Conservation (phyloP, 306 rosid species). For the Psophocarpus tetragonolobus region DNA sequence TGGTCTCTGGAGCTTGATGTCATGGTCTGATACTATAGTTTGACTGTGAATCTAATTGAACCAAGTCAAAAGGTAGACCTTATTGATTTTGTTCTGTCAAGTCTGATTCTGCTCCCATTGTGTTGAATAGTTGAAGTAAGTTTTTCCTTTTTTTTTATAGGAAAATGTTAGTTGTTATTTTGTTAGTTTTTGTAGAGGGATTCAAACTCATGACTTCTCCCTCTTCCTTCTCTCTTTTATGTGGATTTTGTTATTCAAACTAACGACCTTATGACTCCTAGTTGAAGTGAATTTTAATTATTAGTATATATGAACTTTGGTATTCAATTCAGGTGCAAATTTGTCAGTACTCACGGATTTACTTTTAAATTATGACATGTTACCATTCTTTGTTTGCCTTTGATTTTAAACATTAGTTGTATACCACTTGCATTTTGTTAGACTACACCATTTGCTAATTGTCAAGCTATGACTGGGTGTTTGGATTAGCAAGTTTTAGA, state of each 20-base stretch:
- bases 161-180: too few species aligned
- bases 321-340: conserved; percentile 19
- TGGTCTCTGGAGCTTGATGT: conserved; percentile 25
- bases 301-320: conserved; percentile 25
- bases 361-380: conserved; percentile 15
- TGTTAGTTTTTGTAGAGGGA: too few species aligned
- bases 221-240: too few species aligned
- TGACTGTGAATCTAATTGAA: conserved; percentile 16
- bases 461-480: neutral
- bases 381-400: neutral
- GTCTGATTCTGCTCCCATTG: conserved; percentile 17
- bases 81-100: conserved; percentile 21
- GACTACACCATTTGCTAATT: conserved; percentile 10
- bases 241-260: too few species aligned
- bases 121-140: conserved; percentile 2
- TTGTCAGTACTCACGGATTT: neutral
- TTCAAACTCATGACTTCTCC: too few species aligned
- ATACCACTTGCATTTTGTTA: conserved; percentile 21
- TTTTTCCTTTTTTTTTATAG: too few species aligned
- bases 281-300: conserved; percentile 16
- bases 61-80: conserved; percentile 14
- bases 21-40: conserved; percentile 25
- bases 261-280: too few species aligned
- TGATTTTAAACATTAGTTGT: conserved; percentile 16
- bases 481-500: neutral